Base-by-base conservation (phyloP, 2,329 filamentous ascomycete genomes). In the Aspergillus tubingensis region DNA sequence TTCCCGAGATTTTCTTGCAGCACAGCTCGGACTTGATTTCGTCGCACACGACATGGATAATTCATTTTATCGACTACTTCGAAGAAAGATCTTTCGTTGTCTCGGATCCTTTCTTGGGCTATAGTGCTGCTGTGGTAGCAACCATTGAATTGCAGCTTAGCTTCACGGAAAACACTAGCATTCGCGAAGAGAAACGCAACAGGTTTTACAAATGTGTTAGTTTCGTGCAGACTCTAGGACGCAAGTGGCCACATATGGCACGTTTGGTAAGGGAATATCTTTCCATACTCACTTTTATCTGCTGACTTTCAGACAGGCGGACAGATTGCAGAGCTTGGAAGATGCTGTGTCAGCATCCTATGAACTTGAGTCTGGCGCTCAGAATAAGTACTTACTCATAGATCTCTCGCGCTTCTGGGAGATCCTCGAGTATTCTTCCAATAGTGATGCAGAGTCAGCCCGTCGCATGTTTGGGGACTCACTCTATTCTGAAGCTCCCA, bases 131-230 rank as follows among this genome's bases (percentile, higher is more conserved):
- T 0, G 79, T 84, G 2, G 80, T 83, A 3, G 82, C 82, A 0
- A 85, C 82, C 2, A 84, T 85, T 38, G 82, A 82, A 62, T 67
- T 85, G 2, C 82, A 85, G 62, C 78, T 84, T 36, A 83, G 81
- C 61, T 84, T 83, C 23, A 81, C 82, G n/a, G 74, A 75, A 56
- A 70, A 79, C 41, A 32, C 62, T 11, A 65, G 66, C 2, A 75
- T 78, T 38, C 72, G 78, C 38, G 68, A 75, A 50, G 72, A 79
- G 57, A 82, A 81, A 61, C 72, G 78, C 27, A 74, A 76, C 17
- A 74, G 75, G 27, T 82, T 81, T 57, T 72, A 73, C 25, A 81
- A 76, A 61, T 82, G 80, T 60, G 70, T 82, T 41, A 68, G 67
- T 15, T 82, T 82, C 58, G 76, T 82, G 21, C 75, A 74, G 50